These are phyloP conservation scores for Agastache rugosa DNA, from an alignment of 257 asterid genomes.

Conservation along the genomic window DNA sequence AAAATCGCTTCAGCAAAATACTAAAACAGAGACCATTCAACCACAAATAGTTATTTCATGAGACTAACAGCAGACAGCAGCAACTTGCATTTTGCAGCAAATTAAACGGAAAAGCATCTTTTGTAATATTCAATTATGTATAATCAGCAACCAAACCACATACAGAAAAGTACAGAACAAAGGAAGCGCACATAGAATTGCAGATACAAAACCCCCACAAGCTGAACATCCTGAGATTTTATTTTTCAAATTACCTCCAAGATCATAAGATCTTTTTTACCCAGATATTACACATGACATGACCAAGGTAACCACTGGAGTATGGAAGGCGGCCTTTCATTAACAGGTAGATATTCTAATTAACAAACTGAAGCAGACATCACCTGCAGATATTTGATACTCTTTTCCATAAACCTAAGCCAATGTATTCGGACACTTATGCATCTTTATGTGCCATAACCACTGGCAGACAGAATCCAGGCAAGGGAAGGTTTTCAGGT, in stretches of 20 bases:
- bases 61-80: neutral
- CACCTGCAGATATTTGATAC: no score
- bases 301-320: neutral
- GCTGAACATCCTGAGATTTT: neutral
- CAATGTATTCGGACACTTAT: no score
- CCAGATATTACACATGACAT: neutral
- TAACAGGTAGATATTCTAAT: no score
- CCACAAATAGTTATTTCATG: neutral
- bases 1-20: slow-evolving; percentile 20
- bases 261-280: neutral
- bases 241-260: neutral
- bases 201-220: neutral
- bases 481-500: neutral
- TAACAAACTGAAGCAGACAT: no score
- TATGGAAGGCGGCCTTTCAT: no score
- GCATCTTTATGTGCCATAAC: no score
- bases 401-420: no score
- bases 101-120: neutral
- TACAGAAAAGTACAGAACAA: neutral
- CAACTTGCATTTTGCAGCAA: slow-evolving; percentile 4
- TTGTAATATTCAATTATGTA: neutral
- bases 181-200: neutral
- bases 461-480: neutral
- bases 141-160: neutral
- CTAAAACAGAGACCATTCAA: slow-evolving; percentile 15